Evolutionary conservation across 2,329 filamentous ascomycete genomes (phyloP).

Genomic region (Botrytis hyacinthi): DNA sequence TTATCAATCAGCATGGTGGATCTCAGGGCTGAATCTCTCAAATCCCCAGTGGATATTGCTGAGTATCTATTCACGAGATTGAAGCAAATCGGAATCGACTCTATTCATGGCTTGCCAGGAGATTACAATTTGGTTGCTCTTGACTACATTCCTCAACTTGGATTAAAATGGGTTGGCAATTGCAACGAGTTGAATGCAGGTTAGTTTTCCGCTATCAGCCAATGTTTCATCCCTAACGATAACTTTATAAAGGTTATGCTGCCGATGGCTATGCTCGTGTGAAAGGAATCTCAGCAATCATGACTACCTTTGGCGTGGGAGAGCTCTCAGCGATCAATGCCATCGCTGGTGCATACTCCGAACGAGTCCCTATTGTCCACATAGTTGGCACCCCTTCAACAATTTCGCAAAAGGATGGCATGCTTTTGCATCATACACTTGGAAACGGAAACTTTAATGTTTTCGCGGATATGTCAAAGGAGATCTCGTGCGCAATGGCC

Average conservation of each 20-base stretch:
- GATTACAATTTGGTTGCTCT: conserved; percentile 71
- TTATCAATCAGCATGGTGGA: conserved; percentile 37
- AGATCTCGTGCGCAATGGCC: conserved; percentile 69
- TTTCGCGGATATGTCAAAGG: conserved; percentile 73
- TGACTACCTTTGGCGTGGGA: conserved; percentile 76
- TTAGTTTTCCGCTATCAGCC: conserved; percentile 38
- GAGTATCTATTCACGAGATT: conserved; percentile 67
- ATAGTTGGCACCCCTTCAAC: conserved; percentile 57
- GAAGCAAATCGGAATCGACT: conserved; percentile 61
- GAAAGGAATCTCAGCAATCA: conserved; percentile 65
- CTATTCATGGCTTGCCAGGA: conserved; percentile 67
- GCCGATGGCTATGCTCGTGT: conserved; percentile 78
- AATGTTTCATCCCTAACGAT: neutral
- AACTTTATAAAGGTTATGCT: conserved; percentile 57
- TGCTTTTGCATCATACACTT: conserved; percentile 65
- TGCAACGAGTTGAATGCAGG: conserved; percentile 73
- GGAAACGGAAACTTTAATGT: conserved; percentile 79
- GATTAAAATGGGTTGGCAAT: conserved; percentile 65
- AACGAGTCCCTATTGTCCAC: conserved; percentile 67
- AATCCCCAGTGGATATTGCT: conserved; percentile 52
- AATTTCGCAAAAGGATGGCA: conserved; percentile 46
- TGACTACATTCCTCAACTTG: conserved; percentile 60
- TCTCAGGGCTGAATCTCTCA: conserved; percentile 44
- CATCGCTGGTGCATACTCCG: conserved; percentile 70
- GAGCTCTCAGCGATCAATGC: conserved; percentile 73